Base-by-base conservation (phyloP, 495 filamentous ascomycete species). In the Neurospora tetrasperma region DNA sequence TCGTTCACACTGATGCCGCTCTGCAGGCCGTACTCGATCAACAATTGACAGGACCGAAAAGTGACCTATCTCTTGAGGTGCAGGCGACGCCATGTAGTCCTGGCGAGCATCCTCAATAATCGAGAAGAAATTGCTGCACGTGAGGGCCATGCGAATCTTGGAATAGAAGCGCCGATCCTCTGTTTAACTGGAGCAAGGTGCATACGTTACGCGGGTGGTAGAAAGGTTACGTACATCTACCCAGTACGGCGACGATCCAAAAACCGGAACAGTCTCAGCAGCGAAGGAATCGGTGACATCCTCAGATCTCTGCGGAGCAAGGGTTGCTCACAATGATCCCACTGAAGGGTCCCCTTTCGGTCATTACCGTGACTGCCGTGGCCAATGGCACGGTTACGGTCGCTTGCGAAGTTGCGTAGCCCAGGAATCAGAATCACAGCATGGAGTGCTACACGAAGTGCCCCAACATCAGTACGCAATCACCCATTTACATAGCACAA, bases 301-400 rank as follows among this genome's bases (percentile, higher is more conserved):
- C 69, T 54, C 62, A 68, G 69, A 69, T 68, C 46, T 42, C 71
- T 69, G 72, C 68, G 71, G 69, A 74, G 69, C 46, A 69, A 74
- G 71, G 75, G 75, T 69, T 44, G 66, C 35, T 38, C 54, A n/a
- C 41, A 72, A 40, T 43, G 71, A 39, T 39, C 16, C 43, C 43
- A 54, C 68, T 69, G 69, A 48, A 42, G 40, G 71, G 73, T 74
- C 40, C 71, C 71, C 73, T 75, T 79, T 76, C 71, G 71, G 18
- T 41, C 69, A 69, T 48, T 46, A 12, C 70, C 44, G 20, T 73
- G 27, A 66, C 54, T 66, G 54, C 54, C 54, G 54, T 27, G 54
- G 27, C 54, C 68, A 59, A 78, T 79, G 70, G 73, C 42, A 76
- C 72, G 73, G 78, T 76, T 75, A 70, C 73, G 71, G 46, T 76